Evolutionary conservation across 352 stramenopile genomes (phyloP), one percentile per base, ranked within the genome.

Genomic region (Phytophthora uliginosa): DNA sequence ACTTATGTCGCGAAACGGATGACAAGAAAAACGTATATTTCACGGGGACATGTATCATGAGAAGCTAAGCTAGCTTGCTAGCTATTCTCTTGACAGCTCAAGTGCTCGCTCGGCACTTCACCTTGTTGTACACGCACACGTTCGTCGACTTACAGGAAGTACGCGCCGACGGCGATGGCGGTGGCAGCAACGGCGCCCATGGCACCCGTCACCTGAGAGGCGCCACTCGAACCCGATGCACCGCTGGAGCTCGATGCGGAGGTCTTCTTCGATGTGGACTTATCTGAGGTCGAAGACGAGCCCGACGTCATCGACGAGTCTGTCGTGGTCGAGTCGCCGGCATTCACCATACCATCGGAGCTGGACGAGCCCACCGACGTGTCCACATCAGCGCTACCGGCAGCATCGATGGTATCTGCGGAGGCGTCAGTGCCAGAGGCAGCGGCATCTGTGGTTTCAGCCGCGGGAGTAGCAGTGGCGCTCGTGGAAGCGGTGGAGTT

Each of bases 91-190:
- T 18, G 15, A 34, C 50, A 56, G 24, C 50, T 56, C 12, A 7
- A 20, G 10, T 10, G 45, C 45, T 13, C 26, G 7, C 45, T 52
- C 20, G n/a, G 26, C 3, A 53, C 20, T 53, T 53, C 47, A 53
- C 47, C 18, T 54, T 17, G 20, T 31, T 18, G 48, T 2, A 33
- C 48, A 31, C 26, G 13, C 26, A 56, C 12, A 9, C 24, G 9
- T 33, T 36, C 9, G 50, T 17, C 12, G 22, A 12, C 26, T 56
- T 79, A 76, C 61, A 79, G 12, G 61, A 79, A 79, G 53, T 70
- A 79, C 4, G 72, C 42, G 5, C 62, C 53, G 15, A 74, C 20
- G 2, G 54, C 53, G 24, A 74, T 22, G 6, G 63, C 59, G 3
- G 64, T 59, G 15, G 64, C 65, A 18, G 54, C 54, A 31, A 40